These are phyloP conservation scores for Pyrenochaeta sp. DNA, from an alignment of 2,329 filamentous ascomycete species.

Conservation along the genomic window DNA sequence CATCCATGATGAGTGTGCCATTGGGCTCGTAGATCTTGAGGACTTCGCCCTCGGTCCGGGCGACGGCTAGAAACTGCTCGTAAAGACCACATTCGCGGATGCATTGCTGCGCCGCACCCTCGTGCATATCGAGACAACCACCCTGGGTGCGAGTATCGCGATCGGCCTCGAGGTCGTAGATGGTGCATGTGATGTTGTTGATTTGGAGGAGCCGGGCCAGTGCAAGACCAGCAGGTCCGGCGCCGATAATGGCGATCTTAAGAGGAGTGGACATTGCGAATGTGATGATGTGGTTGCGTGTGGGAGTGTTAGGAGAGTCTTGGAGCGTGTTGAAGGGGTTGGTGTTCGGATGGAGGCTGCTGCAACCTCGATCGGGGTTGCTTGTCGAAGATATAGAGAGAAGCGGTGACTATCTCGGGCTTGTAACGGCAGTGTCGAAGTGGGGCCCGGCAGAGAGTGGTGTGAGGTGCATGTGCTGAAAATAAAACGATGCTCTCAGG, in stretches of 20 bases:
- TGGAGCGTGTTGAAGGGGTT: background rate
- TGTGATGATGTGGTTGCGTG: background rate
- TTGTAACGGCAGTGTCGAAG: slow-evolving; percentile 1
- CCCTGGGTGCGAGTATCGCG: slow-evolving; percentile 24
- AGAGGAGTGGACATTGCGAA: slow-evolving; percentile 1
- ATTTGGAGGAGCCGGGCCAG: slow-evolving; percentile 61
- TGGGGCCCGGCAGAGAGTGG: background rate
- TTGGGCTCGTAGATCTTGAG: slow-evolving; percentile 49
- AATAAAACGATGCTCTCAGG: background rate
- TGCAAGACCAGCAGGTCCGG: slow-evolving; percentile 54
- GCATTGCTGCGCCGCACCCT: slow-evolving; percentile 58
- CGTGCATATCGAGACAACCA: slow-evolving; percentile 63
- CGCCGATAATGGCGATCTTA: slow-evolving; percentile 12
- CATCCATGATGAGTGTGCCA: slow-evolving; percentile 17
- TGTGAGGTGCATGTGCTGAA: background rate
- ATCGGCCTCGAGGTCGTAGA: slow-evolving; percentile 53
- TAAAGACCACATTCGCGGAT: slow-evolving; percentile 58
- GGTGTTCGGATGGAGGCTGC: background rate
- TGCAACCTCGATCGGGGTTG: slow-evolving; percentile 1
- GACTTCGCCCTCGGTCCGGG: slow-evolving; percentile 52
- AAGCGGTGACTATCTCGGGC: background rate
- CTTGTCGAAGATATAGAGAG: background rate
- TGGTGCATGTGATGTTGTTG: slow-evolving; percentile 53
- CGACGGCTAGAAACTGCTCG: slow-evolving; percentile 54
- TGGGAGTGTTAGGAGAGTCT: background rate